A percentile compares a stretch with the other conserved stretches of the same genome.
Conservation (phyloP, 2,329 filamentous ascomycete species). For the Calonectria naviculata region DNA sequence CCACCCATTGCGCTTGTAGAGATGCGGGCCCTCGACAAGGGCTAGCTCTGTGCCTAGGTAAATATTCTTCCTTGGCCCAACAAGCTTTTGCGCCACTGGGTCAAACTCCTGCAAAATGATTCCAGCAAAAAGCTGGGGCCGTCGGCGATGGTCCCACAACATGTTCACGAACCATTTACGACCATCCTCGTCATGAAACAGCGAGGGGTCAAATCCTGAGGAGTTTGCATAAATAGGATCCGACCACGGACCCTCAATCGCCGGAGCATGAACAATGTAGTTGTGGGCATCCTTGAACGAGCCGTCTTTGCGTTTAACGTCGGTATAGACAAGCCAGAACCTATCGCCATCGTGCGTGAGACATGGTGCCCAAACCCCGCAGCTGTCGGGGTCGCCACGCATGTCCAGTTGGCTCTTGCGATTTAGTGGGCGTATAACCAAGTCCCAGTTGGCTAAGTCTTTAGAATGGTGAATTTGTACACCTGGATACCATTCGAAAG, state of each 20-base stretch:
- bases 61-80: conserved; percentile 66
- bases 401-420: conserved; percentile 65
- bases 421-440: conserved; percentile 55
- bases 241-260: conserved; percentile 70
- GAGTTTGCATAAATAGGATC: conserved; percentile 70
- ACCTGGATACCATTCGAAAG: conserved; percentile 32
- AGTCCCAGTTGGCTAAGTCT: conserved; percentile 31
- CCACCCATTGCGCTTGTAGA: conserved; percentile 68
- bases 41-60: conserved; percentile 66
- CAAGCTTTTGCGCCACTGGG: conserved; percentile 57
- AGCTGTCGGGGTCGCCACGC: conserved; percentile 69
- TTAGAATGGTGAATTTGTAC: conserved; percentile 30
- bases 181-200: conserved; percentile 69
- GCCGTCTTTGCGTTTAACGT: conserved; percentile 75
- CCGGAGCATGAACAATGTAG: conserved; percentile 67
- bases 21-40: conserved; percentile 67
- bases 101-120: conserved; percentile 71
- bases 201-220: conserved; percentile 71
- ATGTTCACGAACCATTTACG: conserved; percentile 69
- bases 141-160: conserved; percentile 64
- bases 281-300: conserved; percentile 74
- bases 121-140: conserved; percentile 62
- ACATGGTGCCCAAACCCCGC: conserved; percentile 74
- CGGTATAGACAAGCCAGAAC: conserved; percentile 74
- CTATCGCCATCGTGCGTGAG: conserved; percentile 68